Percentiles rank a stretch among this genome's conserved stretches.
Conservation (phyloP, 2,329 filamentous ascomycete species). For the Sphaerostilbella broomeana region DNA sequence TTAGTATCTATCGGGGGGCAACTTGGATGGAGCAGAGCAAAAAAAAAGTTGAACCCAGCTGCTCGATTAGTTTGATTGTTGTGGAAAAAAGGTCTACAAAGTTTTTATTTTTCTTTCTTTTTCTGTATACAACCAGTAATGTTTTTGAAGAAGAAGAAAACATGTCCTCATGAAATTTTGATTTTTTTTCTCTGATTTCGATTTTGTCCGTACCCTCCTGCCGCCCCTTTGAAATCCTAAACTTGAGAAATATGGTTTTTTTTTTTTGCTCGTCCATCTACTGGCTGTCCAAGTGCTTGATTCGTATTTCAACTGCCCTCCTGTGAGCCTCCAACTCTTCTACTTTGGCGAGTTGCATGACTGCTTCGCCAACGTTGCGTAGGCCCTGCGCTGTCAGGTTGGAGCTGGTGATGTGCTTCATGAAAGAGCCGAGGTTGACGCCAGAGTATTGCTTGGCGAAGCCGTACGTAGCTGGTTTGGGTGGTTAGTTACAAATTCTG, state of each 20-base stretch:
- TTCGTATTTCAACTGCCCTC: conserved; percentile 77
- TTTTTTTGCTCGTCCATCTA: no score
- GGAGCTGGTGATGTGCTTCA: conserved; percentile 96
- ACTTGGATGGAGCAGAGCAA: not conserved
- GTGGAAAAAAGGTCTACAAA: not conserved
- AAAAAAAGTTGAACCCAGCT: no score
- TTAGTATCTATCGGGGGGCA: no score
- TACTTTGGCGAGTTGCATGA: conserved; percentile 91
- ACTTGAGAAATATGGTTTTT: no score
- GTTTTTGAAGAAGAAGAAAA: not conserved
- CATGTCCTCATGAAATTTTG: not conserved
- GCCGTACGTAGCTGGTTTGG: conserved; percentile 74
- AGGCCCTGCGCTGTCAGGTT: conserved; percentile 82
- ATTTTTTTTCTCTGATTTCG: not conserved
- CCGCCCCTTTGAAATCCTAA: not conserved
- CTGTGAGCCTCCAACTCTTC: conserved; percentile 93
- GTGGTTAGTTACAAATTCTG: conserved; percentile 13
- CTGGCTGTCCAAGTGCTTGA: conserved; percentile 43
- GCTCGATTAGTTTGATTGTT: no score
- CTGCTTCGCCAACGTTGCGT: conserved; percentile 75
- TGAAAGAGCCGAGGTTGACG: conserved; percentile 90
- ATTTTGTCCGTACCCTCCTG: not conserved
- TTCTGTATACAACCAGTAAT: no score
- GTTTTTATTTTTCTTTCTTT: not conserved
- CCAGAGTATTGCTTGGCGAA: conserved; percentile 98